These are phyloP conservation scores for Silybum marianum DNA, from an alignment of 129 eudicot genomes.

Conservation along the genomic window DNA sequence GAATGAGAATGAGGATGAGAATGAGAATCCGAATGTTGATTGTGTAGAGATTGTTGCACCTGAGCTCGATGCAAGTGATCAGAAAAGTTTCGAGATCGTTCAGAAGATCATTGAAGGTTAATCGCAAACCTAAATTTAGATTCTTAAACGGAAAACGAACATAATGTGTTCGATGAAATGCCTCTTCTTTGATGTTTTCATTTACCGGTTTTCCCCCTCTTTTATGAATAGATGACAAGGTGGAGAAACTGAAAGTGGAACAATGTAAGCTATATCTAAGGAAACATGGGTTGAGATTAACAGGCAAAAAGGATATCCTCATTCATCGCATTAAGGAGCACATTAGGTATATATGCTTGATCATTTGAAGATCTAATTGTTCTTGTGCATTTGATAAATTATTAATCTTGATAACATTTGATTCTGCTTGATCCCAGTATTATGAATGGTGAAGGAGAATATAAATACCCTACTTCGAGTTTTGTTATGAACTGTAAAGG, in stretches of 20 bases:
- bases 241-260: constrained; percentile 80
- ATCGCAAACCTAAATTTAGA: not conserved
- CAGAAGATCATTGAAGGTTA: constrained; percentile 55
- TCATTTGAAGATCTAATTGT: not conserved
- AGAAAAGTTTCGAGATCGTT: constrained; percentile 51
- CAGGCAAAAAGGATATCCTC: constrained; percentile 69
- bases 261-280: constrained; percentile 83
- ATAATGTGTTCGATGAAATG: constrained; percentile 22
- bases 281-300: constrained; percentile 75
- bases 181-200: not conserved
- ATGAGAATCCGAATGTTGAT: constrained; percentile 13
- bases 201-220: not conserved
- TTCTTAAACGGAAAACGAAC: not conserved
- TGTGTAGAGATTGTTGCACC: constrained; percentile 33
- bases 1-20: constrained; percentile 22
- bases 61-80: constrained; percentile 48
- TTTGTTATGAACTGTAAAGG: constrained; percentile 88
- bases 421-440: constrained; percentile 44
- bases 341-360: constrained; percentile 39
- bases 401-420: not conserved
- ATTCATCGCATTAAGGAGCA: constrained; percentile 82
- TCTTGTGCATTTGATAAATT: not conserved
- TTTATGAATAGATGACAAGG: constrained; percentile 47
- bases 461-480: constrained; percentile 72
- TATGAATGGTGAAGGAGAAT: constrained; percentile 68